Evolutionary conservation across 1,139 yeast genomes (phyloP), one percentile per base, ranked within the genome.

Genomic region (Saccharomyces hybrid): DNA sequence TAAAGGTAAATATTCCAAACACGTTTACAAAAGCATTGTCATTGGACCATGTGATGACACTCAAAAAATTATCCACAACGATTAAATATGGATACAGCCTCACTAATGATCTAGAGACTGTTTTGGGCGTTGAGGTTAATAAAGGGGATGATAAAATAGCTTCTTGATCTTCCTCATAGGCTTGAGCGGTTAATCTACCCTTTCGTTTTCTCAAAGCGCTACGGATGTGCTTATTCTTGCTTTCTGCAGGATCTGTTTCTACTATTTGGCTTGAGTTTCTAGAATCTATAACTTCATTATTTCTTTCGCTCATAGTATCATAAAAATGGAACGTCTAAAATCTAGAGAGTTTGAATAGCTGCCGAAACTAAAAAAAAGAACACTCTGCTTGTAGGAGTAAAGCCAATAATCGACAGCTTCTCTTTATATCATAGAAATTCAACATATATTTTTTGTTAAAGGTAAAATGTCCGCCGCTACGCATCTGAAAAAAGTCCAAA

Each of bases 41-140:
- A 57, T 85, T 84, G 2, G 97, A 87, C 99, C 99, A 93, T 0
- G 97, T 90, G 25, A 88, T 71, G 38, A 90, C 76, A 46, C 89
- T 82, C 55, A 90, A 74, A 9, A 80, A 60, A 62, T 84, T 83
- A 68, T 91, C 90, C 7, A 84, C 81, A 2, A 88, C 80, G 49
- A 88, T 76, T 49, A 93, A 75, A 65, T 88, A 87, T 2, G 98
- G 98, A 66, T 91, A 91, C 6, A 96, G 82, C 59, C 83, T 80
- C 49, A 90, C 80, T 53, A 93, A 76, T 5, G 95, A 87, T 63
- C 87, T 88, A 29, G 96, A 85, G 13, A 93, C 91, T 0, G 91
- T 83, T 3, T 96, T 95, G 0, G 99, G 98, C 0, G 99, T 93
- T 0, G 89, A 83, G 1, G 87, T 80, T 52, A 86, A 73, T 56